phyloP scores from a whole-genome alignment of 2,329 filamentous ascomycete species.

The Sphaerulina populicola region DNA sequence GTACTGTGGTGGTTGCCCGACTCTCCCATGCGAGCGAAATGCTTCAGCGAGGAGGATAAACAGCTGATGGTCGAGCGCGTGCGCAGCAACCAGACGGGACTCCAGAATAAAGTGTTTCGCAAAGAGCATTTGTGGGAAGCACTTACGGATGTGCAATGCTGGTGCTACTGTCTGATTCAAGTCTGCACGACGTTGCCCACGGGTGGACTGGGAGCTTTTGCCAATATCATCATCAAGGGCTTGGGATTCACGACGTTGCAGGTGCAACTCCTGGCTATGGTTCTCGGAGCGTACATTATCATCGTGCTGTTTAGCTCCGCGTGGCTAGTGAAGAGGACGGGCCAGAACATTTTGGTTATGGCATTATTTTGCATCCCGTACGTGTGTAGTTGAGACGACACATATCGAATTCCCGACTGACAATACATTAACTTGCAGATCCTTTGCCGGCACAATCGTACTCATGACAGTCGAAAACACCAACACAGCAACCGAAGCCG shows the following conservation, averaged over 20 bases:
- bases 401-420: too few relatives aligned
- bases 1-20: constrained; percentile 59
- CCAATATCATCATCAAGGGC: constrained; percentile 64
- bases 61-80: constrained; percentile 44
- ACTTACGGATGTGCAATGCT: constrained; percentile 55
- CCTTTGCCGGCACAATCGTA: constrained; percentile 62
- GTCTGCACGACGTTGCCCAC: constrained; percentile 67
- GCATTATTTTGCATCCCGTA: constrained; percentile 57
- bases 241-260: constrained; percentile 58
- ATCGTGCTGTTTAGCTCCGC: constrained; percentile 57
- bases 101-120: constrained; percentile 45
- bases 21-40: constrained; percentile 63
- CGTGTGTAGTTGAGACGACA: too few relatives aligned
- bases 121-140: constrained; percentile 50
- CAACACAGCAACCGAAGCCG: constrained; percentile 52
- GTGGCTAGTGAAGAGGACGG: constrained; percentile 59
- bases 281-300: constrained; percentile 65
- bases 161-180: constrained; percentile 44
- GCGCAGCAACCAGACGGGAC: constrained; percentile 40
- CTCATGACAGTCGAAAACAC: constrained; percentile 60
- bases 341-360: constrained; percentile 63
- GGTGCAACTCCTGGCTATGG: constrained; percentile 68
- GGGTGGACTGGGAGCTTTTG: constrained; percentile 62
- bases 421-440: constrained; percentile 36
- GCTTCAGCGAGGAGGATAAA: constrained; percentile 55